These are phyloP conservation scores for Capsicum rhomboideum DNA, from an alignment of 257 asterid species.

Conservation along the genomic window DNA sequence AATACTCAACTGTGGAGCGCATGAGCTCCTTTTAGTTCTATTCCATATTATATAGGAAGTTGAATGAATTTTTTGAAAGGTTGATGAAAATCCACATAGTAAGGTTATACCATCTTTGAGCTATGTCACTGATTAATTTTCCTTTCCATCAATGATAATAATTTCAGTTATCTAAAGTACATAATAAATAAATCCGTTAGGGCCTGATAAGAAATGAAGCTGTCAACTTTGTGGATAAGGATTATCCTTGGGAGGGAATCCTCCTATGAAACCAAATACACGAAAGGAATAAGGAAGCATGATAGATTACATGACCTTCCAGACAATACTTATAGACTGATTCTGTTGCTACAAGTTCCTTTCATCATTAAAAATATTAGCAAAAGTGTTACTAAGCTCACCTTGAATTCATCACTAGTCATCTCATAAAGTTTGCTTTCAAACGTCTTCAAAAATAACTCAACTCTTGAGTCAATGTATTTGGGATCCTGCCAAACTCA, in stretches of 20 bases:
- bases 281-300: background rate
- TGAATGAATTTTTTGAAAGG: background rate
- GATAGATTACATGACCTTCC: background rate
- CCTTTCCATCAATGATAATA: background rate
- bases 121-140: background rate
- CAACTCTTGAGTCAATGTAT: conserved; percentile 78
- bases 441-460: conserved; percentile 73
- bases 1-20: background rate
- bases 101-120: background rate
- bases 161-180: background rate
- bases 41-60: background rate
- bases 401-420: conserved; percentile 84
- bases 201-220: background rate
- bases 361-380: background rate
- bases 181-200: background rate
- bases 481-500: conserved; percentile 74
- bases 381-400: conserved; percentile 14
- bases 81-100: background rate
- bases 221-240: background rate
- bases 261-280: no score
- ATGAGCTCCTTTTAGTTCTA: background rate
- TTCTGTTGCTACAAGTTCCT: background rate
- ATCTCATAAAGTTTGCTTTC: conserved; percentile 79
- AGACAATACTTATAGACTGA: background rate
- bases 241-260: background rate